These are phyloP conservation scores for Phaeotremella skinneri DNA, from an alignment of 768 basidiomycete species.

Conservation along the genomic window DNA sequence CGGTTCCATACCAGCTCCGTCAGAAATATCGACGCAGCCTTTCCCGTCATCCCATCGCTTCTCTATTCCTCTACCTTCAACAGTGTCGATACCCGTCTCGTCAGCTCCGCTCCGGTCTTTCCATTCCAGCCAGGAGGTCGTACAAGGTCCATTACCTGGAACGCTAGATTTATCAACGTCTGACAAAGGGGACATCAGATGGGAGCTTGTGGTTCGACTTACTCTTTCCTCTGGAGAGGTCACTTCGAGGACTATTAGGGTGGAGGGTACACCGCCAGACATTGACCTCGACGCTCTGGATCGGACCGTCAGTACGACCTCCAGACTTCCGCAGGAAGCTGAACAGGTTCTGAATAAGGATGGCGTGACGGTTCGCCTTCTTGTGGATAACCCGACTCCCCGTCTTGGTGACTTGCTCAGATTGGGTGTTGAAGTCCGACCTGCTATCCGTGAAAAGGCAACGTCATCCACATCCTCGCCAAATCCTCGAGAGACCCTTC, in stretches of 20 bases:
- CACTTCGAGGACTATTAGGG: constrained; percentile 19
- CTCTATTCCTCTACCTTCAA: constrained; percentile 29
- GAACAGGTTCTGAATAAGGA: constrained; percentile 29
- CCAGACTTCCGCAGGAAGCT: constrained; percentile 17
- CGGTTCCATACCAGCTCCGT: constrained; percentile 1
- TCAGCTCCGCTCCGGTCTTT: not conserved
- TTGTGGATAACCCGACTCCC: constrained; percentile 31
- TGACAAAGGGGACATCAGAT: constrained; percentile 39
- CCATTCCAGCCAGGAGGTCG: not conserved
- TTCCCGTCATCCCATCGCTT: constrained; percentile 40
- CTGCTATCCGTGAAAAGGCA: constrained; percentile 30
- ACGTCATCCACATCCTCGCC: constrained; percentile 25
- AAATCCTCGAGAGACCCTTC: constrained; percentile 29
- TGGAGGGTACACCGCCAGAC: constrained; percentile 42
- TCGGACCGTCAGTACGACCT: no score
- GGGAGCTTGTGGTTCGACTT: constrained; percentile 30
- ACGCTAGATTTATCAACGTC: constrained; percentile 38
- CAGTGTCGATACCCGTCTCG: not conserved
- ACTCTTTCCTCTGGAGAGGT: constrained; percentile 14
- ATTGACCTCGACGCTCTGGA: constrained; percentile 4
- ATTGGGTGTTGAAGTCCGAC: constrained; percentile 43
- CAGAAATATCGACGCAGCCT: constrained; percentile 1
- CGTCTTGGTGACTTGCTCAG: constrained; percentile 36
- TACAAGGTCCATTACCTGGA: constrained; percentile 29
- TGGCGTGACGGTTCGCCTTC: constrained; percentile 31